Conservation (phyloP, 306 rosid species). For the Astragalus glycyphyllos region DNA sequence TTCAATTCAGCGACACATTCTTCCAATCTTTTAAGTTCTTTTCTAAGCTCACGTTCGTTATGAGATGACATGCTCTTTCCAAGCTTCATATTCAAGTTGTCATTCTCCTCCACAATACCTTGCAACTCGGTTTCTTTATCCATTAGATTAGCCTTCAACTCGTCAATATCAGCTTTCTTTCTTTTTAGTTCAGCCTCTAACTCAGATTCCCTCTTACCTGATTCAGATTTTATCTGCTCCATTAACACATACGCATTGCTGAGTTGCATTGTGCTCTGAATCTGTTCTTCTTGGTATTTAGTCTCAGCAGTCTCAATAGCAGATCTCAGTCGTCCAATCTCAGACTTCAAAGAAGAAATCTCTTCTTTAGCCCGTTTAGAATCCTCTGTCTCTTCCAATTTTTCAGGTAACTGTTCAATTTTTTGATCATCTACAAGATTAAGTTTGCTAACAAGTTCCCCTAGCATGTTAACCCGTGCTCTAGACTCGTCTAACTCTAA, state of each 20-base stretch:
- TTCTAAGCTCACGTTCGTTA: conserved; percentile 59
- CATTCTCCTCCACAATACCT: conserved; percentile 88
- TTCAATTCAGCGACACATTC: conserved; percentile 58
- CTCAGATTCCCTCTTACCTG: conserved; percentile 55
- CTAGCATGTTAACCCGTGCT: conserved; percentile 58
- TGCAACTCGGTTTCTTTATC: conserved; percentile 96
- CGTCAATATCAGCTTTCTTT: conserved; percentile 66
- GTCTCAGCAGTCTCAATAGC: conserved; percentile 73
- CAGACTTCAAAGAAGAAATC: conserved; percentile 58
- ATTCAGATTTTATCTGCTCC: conserved; percentile 69
- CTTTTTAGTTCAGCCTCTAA: conserved; percentile 61
- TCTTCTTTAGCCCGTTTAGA: conserved; percentile 51
- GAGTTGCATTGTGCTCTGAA: conserved; percentile 66
- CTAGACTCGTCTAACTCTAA: conserved; percentile 69
- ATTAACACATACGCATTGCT: conserved; percentile 66
- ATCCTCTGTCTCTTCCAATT: conserved; percentile 34
- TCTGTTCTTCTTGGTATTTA: conserved; percentile 75
- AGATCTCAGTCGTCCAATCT: conserved; percentile 58
- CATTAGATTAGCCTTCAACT: conserved; percentile 82
- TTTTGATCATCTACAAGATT: conserved; percentile 30
- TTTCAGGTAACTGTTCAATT: conserved; percentile 42
- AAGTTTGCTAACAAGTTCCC: conserved; percentile 61
- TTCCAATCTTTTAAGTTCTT: conserved; percentile 63
- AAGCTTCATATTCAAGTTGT: conserved; percentile 64
- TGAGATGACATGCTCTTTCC: conserved; percentile 50